Conservation (phyloP, 2,329 filamentous ascomycete genomes). For the Monascus ruber region DNA sequence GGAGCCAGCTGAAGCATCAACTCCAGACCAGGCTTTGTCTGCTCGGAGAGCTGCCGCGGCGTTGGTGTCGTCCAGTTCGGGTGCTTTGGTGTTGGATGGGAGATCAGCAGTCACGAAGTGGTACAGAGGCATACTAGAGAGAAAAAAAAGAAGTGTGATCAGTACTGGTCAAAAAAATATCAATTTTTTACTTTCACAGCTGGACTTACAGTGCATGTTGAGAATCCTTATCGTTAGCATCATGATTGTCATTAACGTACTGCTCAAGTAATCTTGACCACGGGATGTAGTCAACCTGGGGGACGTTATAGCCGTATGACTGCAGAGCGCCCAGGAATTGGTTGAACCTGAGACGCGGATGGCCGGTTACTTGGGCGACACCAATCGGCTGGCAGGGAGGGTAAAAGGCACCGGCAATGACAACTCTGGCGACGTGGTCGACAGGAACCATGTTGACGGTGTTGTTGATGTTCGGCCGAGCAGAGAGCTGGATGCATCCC, state of each 20-base stretch:
- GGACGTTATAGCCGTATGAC: constrained; percentile 60
- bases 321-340: constrained; percentile 62
- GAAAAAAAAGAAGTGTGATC: background rate
- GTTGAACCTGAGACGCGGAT: constrained; percentile 67
- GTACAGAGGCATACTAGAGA: constrained; percentile 51
- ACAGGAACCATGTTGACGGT: constrained; percentile 85
- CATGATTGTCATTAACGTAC: constrained; percentile 50
- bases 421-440: constrained; percentile 67
- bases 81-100: constrained; percentile 58
- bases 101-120: constrained; percentile 62
- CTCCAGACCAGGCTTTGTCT: constrained; percentile 48
- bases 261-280: constrained; percentile 59
- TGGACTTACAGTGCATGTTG: constrained; percentile 52
- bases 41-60: constrained; percentile 52
- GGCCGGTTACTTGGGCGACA: constrained; percentile 68
- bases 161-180: background rate
- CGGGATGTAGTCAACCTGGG: constrained; percentile 53
- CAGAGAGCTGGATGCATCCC: constrained; percentile 68
- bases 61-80: constrained; percentile 64
- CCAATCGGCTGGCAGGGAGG: constrained; percentile 44
- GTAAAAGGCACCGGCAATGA: constrained; percentile 61
- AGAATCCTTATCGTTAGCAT: constrained; percentile 43
- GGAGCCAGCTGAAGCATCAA: constrained; percentile 45
- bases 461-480: constrained; percentile 67
- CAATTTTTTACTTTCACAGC: no score